Evolutionary conservation across 768 basidiomycete species (phyloP).

Genomic region (Plicaturopsis crispa): DNA sequence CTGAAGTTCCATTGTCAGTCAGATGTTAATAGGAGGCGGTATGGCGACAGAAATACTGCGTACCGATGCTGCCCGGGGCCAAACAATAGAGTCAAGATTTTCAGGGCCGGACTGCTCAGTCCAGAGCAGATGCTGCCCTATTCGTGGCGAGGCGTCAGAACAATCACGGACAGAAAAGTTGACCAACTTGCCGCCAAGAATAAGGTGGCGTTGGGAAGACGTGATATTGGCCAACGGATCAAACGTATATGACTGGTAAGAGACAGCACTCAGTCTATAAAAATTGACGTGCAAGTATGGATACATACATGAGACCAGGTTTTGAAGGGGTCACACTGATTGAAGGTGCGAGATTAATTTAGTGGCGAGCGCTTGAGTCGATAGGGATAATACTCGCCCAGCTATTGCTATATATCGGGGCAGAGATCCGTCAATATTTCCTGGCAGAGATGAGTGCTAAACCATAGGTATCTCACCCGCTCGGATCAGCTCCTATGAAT

Average conservation of each 20-base stretch:
- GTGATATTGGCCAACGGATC: constrained; percentile 40
- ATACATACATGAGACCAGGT: constrained; percentile 37
- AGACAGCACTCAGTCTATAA: neutral
- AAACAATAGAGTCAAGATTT: constrained; percentile 39
- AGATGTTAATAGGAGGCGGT: constrained; percentile 33
- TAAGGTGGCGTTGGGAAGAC: constrained; percentile 22
- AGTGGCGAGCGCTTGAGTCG: no score
- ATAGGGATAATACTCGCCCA: no score
- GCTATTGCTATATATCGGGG: constrained; percentile 23
- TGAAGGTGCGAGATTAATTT: constrained; percentile 9
- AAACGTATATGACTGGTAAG: constrained; percentile 34
- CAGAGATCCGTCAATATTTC: neutral
- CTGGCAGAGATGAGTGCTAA: neutral
- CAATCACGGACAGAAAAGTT: neutral
- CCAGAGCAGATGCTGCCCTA: constrained; percentile 43
- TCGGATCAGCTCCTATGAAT: constrained; percentile 31
- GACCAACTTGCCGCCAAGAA: constrained; percentile 32
- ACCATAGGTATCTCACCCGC: constrained; percentile 20
- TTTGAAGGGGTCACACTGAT: constrained; percentile 38
- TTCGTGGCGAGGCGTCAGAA: neutral
- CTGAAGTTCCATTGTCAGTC: constrained; percentile 48
- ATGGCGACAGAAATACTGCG: no score
- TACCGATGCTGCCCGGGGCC: constrained; percentile 45
- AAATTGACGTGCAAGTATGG: neutral
- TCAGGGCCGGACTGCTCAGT: constrained; percentile 42